Base-by-base conservation (phyloP, 2,329 filamentous ascomycete genomes). In the Onygenales sp. region DNA sequence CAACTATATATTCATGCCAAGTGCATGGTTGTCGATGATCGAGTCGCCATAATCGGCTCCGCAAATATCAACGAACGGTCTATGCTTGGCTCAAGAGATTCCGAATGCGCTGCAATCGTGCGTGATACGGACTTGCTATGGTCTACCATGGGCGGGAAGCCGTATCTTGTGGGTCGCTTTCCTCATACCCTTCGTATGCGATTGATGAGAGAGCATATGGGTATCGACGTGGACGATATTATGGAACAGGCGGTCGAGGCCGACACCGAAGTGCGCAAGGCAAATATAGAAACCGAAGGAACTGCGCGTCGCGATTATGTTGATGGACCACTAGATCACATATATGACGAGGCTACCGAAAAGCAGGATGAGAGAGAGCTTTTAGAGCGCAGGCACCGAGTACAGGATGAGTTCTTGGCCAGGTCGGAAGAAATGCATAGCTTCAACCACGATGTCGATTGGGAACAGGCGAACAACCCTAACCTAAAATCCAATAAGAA, bases 1-100 rank as follows among this genome's bases (percentile, higher is more conserved):
- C 92, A 98, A 69, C 80, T 97, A 2, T 98, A 98, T 67, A 85
- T 97, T 46, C 93, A 98, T 68, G 87, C 84, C 35, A 98, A 97
- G 72, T 78, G 96, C 36, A 70, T 72, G 56, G 91, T 95, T 55
- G 87, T 85, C 44, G 89, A 95, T 64, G 90, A 95, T 68, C 78
- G 81, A 8, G 77, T 87, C 52, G 87, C 89, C 55, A 91, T 95
- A 58, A 91, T 87, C 66, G 89, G 90, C 56, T 89, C 80, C 50
- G 82, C 82, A 21, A 86, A 86, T 63, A 74, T 86, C 62, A 86
- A 86, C 62, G 83, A 84, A 61, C 75, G 82, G 67, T 91, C 86
- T 4, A 88, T 95, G 72, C 80, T 94, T 7, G 89, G 89, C 42
- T 79, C 82, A 54, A 89, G 93, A 70, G 90, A 95, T 71, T 89